Percentiles rank a stretch among this genome's conserved stretches.
These are phyloP conservation scores for Lolium perenne DNA, from an alignment of 176 grass and related monocot genomes.

Conservation along the genomic window DNA sequence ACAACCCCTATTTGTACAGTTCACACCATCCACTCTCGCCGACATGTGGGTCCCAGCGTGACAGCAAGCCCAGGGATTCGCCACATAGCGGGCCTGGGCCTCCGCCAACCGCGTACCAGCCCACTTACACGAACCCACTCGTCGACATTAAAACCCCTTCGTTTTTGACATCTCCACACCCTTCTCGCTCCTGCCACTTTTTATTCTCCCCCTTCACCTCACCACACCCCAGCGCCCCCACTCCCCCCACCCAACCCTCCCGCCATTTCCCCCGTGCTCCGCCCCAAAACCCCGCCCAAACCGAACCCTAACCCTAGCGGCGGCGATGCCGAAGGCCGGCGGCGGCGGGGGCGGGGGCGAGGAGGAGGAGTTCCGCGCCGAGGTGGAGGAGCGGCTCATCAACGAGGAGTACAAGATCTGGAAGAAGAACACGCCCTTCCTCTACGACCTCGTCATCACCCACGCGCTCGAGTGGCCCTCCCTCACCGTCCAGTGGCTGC, in stretches of 20 bases:
- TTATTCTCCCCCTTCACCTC: not conserved
- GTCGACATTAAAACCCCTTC: not conserved
- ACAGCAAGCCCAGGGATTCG: not conserved
- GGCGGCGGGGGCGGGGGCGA: slow-evolving; percentile 28
- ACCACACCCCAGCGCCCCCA: not conserved
- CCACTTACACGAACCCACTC: not conserved
- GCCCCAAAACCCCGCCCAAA: slow-evolving; percentile 7
- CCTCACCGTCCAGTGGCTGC: slow-evolving; percentile 94
- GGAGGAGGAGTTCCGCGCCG: slow-evolving; percentile 80
- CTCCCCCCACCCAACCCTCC: slow-evolving; percentile 20
- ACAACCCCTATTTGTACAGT: not conserved
- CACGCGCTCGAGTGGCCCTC: slow-evolving; percentile 97
- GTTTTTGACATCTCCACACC: not conserved
- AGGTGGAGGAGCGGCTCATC: slow-evolving; percentile 84
- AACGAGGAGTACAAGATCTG: slow-evolving; percentile 99
- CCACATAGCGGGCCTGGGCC: not conserved
- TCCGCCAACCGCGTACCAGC: not conserved
- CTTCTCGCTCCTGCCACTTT: not conserved
- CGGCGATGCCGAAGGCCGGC: slow-evolving; percentile 65
- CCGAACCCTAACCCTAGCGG: slow-evolving; percentile 55
- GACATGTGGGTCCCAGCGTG: not conserved
- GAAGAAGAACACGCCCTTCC: slow-evolving; percentile 99
- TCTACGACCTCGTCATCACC: slow-evolving; percentile 97
- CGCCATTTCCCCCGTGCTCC: slow-evolving; percentile 49
- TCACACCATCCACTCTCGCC: not conserved